A percentile compares a stretch with the other conserved stretches of the same genome.
phyloP scores from a whole-genome alignment of 2,329 filamentous ascomycete species.

The Claviceps monticola region DNA sequence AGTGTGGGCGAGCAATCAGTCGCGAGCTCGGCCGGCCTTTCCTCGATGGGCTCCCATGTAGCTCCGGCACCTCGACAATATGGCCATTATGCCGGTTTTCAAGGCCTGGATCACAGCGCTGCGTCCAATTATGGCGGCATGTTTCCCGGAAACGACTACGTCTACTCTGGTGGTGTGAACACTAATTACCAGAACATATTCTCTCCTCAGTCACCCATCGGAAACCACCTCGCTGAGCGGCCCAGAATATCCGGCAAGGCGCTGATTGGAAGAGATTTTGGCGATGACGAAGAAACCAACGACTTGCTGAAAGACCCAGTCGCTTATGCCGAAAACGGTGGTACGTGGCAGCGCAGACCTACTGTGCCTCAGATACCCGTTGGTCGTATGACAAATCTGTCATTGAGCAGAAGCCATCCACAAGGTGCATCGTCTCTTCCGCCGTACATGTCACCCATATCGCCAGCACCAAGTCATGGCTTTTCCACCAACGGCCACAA shows the following conservation, averaged over 20 bases:
- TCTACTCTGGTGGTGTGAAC: slow-evolving; percentile 42
- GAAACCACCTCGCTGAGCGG: slow-evolving; percentile 51
- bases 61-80: slow-evolving; percentile 34
- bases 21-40: slow-evolving; percentile 15
- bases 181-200: slow-evolving; percentile 49
- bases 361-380: slow-evolving; percentile 62
- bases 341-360: slow-evolving; percentile 40
- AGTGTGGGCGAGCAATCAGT: slow-evolving; percentile 12
- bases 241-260: slow-evolving; percentile 52
- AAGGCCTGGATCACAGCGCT: slow-evolving; percentile 41
- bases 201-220: slow-evolving; percentile 60
- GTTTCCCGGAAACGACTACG: slow-evolving; percentile 41
- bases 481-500: slow-evolving; percentile 31
- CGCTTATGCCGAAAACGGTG: slow-evolving; percentile 52
- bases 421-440: slow-evolving; percentile 38
- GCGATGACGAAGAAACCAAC: slow-evolving; percentile 55
- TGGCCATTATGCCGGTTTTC: slow-evolving; percentile 50
- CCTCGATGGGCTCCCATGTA: slow-evolving; percentile 29
- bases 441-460: slow-evolving; percentile 36
- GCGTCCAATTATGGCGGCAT: slow-evolving; percentile 44
- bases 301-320: slow-evolving; percentile 60
- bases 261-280: slow-evolving; percentile 53
- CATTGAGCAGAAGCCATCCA: slow-evolving; percentile 50
- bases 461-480: slow-evolving; percentile 28
- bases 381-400: slow-evolving; percentile 53